Conservation (phyloP, 2,329 filamentous ascomycete species). For the Hirsutella rhossiliensis region DNA sequence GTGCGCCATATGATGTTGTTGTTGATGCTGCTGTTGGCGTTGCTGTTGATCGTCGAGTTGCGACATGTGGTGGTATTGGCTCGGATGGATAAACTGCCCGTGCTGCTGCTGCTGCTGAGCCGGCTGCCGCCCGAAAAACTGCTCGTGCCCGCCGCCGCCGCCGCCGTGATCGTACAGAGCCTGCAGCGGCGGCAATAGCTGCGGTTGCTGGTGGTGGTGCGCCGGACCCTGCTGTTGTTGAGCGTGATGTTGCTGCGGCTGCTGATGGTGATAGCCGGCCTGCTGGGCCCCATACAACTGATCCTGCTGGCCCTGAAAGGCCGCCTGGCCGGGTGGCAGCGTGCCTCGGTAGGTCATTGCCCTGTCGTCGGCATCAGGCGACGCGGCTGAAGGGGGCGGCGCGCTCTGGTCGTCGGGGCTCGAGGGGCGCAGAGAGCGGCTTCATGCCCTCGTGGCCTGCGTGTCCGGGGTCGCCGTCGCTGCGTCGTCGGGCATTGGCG, state of each 20-base stretch:
- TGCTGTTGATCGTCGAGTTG: conserved; percentile 8
- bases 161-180: conserved; percentile 4
- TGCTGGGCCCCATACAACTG: conserved; percentile 12
- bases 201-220: conserved; percentile 9
- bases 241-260: conserved; percentile 12
- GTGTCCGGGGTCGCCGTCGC: neutral
- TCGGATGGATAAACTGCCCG: conserved; percentile 7
- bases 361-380: conserved; percentile 9
- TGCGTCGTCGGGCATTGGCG: neutral
- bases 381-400: neutral
- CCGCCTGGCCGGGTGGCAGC: conserved; percentile 15
- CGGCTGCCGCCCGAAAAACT: conserved; percentile 8
- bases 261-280: conserved; percentile 12
- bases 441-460: conserved; percentile 3
- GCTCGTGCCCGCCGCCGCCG: conserved; percentile 2
- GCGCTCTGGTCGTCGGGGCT: neutral
- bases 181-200: conserved; percentile 4
- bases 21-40: conserved; percentile 8
- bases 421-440: neutral
- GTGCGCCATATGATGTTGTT: conserved; percentile 6
- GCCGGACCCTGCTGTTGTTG: conserved; percentile 7
- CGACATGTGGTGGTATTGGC: conserved; percentile 11
- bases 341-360: conserved; percentile 24
- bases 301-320: conserved; percentile 15
- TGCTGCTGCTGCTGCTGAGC: conserved; percentile 14